Base-by-base conservation (phyloP, 2,329 filamentous ascomycete genomes). In the Atkinsonella hypoxylon region DNA sequence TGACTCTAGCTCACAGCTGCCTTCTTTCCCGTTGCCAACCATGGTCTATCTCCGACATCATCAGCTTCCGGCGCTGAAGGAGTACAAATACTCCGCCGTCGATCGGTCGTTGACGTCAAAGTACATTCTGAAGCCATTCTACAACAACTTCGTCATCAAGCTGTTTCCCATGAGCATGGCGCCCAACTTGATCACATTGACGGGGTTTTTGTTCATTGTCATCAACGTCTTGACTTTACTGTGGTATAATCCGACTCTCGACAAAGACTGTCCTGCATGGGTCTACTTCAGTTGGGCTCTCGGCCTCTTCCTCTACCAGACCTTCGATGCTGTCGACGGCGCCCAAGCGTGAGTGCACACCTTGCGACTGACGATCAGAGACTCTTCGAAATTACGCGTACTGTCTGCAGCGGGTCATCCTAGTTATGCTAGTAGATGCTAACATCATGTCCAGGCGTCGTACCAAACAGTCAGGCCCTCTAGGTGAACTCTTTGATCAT, bases 41-140 rank as follows among this genome's bases (percentile, higher is more conserved):
- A 96, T 96, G 89, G 90, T 93, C 55, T 97, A 97, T 76, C 89
- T 98, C 54, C 88, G 93, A 58, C 87, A 95, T 70, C 83, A 90
- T 63, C 83, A 88, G 71, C 83, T 98, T 56, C 82, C 85, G 39
- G 88, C 87, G 66, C 82, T 98, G 61, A 87, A 87, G 69, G 79
- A 90, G 70, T 98, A 98, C 82, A 93, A 95, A 71, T 98, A 98
- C 77, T 88, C 86, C 40, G 81, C 81, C 51, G 87, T 97, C 61
- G 93, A 98, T 70, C 87, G 87, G 67, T 95, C 89, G 53, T 75
- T 96, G 54, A 76, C 89, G 40, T 96, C 90, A 57, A 87, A 85
- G 67, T 97, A 96, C 73, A 80, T 98, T 57, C 75, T 98, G 62
- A 97, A 98, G 76, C 93, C 93, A 8, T 98, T 97, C 71, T 98